phyloP scores from a whole-genome alignment of 805 yeast species.

The Myxozyma udenii region DNA sequence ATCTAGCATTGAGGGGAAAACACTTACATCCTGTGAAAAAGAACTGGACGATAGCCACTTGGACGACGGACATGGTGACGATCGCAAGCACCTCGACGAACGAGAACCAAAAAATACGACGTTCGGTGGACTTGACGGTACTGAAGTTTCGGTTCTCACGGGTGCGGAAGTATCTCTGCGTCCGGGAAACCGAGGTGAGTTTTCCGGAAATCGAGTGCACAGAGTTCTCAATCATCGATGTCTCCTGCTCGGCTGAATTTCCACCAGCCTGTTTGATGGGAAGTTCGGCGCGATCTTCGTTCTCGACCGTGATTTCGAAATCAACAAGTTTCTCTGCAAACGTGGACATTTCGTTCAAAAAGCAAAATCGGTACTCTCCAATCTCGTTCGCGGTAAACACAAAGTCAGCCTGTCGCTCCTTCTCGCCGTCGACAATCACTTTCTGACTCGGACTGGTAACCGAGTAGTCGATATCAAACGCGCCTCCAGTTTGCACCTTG shows the following conservation, averaged over 20 bases:
- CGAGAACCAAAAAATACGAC: constrained; percentile 74
- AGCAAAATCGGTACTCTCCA: constrained; percentile 89
- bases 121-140: constrained; percentile 76
- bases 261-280: constrained; percentile 42
- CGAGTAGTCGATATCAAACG: constrained; percentile 72
- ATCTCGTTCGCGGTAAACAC: constrained; percentile 57
- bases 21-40: constrained; percentile 54
- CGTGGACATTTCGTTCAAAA: constrained; percentile 75
- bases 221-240: constrained; percentile 25
- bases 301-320: constrained; percentile 60
- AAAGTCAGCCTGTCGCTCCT: constrained; percentile 78
- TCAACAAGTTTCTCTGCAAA: constrained; percentile 80
- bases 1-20: neutral
- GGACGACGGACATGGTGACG: constrained; percentile 72
- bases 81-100: constrained; percentile 66
- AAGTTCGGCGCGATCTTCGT: constrained; percentile 55
- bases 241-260: constrained; percentile 10
- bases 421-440: constrained; percentile 51
- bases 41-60: constrained; percentile 77
- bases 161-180: constrained; percentile 75
- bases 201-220: constrained; percentile 40
- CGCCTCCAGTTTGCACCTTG: constrained; percentile 66
- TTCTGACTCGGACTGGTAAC: constrained; percentile 56
- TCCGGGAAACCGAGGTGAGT: constrained; percentile 35
- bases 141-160: constrained; percentile 90